Evolutionary conservation across 208 protist genomes (phyloP).

Genomic region (Trypanosoma cruzi): DNA sequence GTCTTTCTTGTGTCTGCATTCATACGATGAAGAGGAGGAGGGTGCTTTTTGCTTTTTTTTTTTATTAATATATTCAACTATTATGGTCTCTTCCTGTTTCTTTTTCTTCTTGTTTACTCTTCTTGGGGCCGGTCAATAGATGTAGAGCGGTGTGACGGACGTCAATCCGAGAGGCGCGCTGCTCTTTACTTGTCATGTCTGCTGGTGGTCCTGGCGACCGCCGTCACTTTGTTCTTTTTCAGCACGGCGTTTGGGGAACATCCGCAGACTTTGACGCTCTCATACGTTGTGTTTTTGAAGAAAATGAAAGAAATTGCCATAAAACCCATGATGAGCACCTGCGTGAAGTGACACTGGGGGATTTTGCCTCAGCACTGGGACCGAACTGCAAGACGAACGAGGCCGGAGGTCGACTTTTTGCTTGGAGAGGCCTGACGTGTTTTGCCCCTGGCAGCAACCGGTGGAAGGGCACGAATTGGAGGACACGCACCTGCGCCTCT

Average conservation of each 20-base stretch:
- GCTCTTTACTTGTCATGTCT: constrained; percentile 1
- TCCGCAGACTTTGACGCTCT: constrained; percentile 48
- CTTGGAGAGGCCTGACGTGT: constrained; percentile 45
- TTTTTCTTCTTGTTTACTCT: constrained; percentile 12
- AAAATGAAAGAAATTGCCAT: constrained; percentile 33
- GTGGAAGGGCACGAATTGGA: constrained; percentile 36
- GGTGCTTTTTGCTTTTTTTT: constrained; percentile 5
- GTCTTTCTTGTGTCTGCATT: too few species aligned
- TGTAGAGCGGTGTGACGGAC: background rate
- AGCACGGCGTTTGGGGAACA: constrained; percentile 66
- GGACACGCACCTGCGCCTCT: constrained; percentile 44
- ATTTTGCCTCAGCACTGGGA: background rate
- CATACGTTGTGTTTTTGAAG: constrained; percentile 18
- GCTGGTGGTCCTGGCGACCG: constrained; percentile 20
- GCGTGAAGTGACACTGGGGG: background rate
- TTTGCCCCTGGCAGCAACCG: constrained; percentile 58
- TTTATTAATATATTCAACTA: constrained; percentile 13
- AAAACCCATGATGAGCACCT: constrained; percentile 28
- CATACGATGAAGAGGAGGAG: too few species aligned
- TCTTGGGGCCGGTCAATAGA: background rate
- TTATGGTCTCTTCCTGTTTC: background rate
- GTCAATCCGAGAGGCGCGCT: background rate
- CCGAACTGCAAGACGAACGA: constrained; percentile 15
- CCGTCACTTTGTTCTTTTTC: constrained; percentile 64
- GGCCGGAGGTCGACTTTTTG: constrained; percentile 36